Evolutionary conservation across 257 asterid genomes (phyloP).

Genomic region (Solanum ossicruentum): DNA sequence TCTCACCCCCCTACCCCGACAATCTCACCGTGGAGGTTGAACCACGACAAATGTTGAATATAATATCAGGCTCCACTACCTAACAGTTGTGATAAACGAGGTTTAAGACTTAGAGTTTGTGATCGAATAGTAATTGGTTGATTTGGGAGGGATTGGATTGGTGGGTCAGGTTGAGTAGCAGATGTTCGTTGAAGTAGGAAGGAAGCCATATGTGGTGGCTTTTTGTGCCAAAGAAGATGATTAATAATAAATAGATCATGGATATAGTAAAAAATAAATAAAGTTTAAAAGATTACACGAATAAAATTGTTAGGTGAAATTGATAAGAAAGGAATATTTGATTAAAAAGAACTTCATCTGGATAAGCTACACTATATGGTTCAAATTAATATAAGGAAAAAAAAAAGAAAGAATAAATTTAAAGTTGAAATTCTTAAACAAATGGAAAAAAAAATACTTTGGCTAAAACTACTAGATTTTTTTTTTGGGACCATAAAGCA

Average conservation of each 20-base stretch:
- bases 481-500: neutral
- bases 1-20: too few relatives aligned
- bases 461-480: neutral
- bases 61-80: too few relatives aligned
- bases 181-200: too few relatives aligned
- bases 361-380: neutral
- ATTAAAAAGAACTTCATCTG: neutral
- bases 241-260: neutral
- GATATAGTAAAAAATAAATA: neutral
- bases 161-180: too few relatives aligned
- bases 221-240: too few relatives aligned
- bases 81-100: too few relatives aligned
- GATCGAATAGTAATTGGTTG: too few relatives aligned
- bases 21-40: too few relatives aligned
- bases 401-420: neutral
- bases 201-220: too few relatives aligned
- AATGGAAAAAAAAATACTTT: neutral
- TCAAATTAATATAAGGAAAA: neutral
- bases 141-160: too few relatives aligned
- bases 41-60: too few relatives aligned
- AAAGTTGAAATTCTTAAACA: neutral
- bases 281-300: neutral
- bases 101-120: too few relatives aligned
- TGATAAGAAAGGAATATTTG: neutral
- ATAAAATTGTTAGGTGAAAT: neutral